Evolutionary conservation across 2,329 filamentous ascomycete genomes (phyloP).

Genomic region (Ascochyta pisi): DNA sequence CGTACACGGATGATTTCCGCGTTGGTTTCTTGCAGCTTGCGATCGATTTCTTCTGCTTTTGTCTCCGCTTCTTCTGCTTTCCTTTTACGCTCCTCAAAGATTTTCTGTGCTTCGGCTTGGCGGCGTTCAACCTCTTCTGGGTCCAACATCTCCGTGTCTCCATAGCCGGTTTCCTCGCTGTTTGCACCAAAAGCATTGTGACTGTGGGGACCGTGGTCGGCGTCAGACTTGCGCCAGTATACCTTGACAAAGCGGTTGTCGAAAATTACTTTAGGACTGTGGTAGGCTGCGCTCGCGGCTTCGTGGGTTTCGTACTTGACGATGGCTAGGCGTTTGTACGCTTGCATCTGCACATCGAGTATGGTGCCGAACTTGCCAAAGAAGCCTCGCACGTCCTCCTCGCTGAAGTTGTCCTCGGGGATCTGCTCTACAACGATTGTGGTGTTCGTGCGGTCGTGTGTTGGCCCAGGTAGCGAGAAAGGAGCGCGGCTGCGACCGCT

Average conservation of each 20-base stretch:
- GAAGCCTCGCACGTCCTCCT: constrained; percentile 70
- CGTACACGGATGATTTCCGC: constrained; percentile 69
- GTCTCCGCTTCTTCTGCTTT: constrained; percentile 69
- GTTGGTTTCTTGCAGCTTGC: constrained; percentile 67
- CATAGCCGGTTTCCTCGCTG: constrained; percentile 26
- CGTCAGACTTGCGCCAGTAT: constrained; percentile 70
- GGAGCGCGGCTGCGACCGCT: constrained; percentile 51
- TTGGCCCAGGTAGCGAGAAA: constrained; percentile 70
- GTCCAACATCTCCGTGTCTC: constrained; percentile 63
- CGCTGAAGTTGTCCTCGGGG: constrained; percentile 72
- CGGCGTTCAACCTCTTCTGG: constrained; percentile 71
- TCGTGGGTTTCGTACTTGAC: constrained; percentile 73
- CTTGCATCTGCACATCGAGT: constrained; percentile 68
- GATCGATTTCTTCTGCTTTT: constrained; percentile 69
- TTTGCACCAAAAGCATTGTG: constrained; percentile 19
- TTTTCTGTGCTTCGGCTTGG: constrained; percentile 75
- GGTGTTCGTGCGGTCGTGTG: constrained; percentile 67
- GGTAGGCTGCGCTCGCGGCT: constrained; percentile 73
- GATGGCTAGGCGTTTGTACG: constrained; percentile 70
- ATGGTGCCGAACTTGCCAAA: constrained; percentile 77
- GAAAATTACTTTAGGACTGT: constrained; percentile 80
- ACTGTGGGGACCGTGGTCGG: constrained; percentile 2
- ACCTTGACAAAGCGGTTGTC: constrained; percentile 87
- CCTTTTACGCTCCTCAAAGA: constrained; percentile 69
- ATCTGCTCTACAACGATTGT: constrained; percentile 80